Evolutionary conservation across 495 filamentous ascomycete genomes (phyloP).

Genomic region (Cercophora newfieldiana): DNA sequence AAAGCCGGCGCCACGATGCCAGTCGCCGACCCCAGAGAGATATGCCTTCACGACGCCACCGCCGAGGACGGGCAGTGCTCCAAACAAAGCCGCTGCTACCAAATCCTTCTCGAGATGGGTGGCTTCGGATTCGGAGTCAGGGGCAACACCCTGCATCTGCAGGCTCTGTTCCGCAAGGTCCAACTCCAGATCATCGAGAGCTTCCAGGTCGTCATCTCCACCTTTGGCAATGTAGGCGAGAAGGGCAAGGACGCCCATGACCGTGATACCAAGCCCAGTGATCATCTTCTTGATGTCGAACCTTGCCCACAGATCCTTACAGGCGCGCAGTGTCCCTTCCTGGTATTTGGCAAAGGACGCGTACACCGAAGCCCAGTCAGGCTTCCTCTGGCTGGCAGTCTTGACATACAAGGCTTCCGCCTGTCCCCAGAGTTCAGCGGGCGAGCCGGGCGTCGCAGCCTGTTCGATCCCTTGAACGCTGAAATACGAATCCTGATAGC

Average conservation of each 20-base stretch:
- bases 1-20: conserved; percentile 41
- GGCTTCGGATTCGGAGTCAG: conserved; percentile 29
- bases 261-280: conserved; percentile 70
- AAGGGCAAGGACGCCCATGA: conserved; percentile 63
- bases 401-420: conserved; percentile 39
- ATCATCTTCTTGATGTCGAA: conserved; percentile 87
- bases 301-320: conserved; percentile 81
- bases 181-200: conserved; percentile 45
- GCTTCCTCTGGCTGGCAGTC: conserved; percentile 25
- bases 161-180: conserved; percentile 46
- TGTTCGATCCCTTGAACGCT: conserved; percentile 62
- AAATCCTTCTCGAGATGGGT: conserved; percentile 39
- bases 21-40: conserved; percentile 36
- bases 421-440: conserved; percentile 57
- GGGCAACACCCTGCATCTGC: conserved; percentile 36
- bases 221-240: conserved; percentile 65
- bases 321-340: conserved; percentile 73
- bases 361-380: conserved; percentile 47
- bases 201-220: conserved; percentile 46
- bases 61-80: conserved; percentile 29
- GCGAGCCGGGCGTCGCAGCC: conserved; percentile 54
- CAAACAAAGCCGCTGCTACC: conserved; percentile 35
- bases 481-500: conserved; percentile 71
- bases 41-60: conserved; percentile 33
- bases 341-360: conserved; percentile 72